Conservation (phyloP, 306 rosid genomes). For the peach (Prunus persica) region Prunus_persica_NCBIv2 NC_034012.1:798001-798500, state of each 20-base stretch:
- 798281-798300: not conserved
- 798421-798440: conserved; percentile 83
- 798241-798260: not conserved
- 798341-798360: conserved; percentile 1
- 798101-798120: conserved; percentile 78
- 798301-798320: not conserved
- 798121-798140: conserved; percentile 57
- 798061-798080: conserved; percentile 83
- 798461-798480: conserved; percentile 64
- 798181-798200: conserved; percentile 33
- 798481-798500: conserved; percentile 64
- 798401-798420: conserved; percentile 97
- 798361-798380: not conserved
- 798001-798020: not conserved
- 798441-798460: conserved; percentile 72
- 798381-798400: conserved; percentile 38
- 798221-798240: not conserved
- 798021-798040: conserved; percentile 1
- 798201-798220: not conserved
- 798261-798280: not conserved
- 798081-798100: conserved; percentile 97
- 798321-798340: not conserved
- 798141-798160: conserved; percentile 69
- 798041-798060: conserved; percentile 84
- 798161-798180: conserved; percentile 90